Evolutionary conservation across 2,329 filamentous ascomycete species (phyloP).

Genomic region (Coniosporium tulheliwenetii): DNA sequence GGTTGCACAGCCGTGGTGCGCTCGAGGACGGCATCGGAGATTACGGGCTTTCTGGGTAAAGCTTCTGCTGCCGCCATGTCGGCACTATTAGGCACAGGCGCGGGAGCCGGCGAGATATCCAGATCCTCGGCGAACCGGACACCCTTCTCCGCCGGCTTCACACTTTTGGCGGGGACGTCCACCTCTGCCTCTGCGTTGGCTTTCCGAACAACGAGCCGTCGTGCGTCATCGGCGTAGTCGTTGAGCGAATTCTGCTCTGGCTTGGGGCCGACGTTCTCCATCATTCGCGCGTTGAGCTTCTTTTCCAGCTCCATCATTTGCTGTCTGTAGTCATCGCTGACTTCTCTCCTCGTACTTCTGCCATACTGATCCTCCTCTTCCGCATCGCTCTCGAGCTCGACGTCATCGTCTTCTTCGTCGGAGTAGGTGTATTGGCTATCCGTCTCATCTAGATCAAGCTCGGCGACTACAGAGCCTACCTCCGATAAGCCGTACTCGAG

Average conservation of each 20-base stretch:
- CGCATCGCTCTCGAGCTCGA: constrained; percentile 28
- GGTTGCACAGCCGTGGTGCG: constrained; percentile 9
- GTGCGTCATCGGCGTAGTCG: constrained; percentile 14
- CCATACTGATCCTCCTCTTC: constrained; percentile 67
- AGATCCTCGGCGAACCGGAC: constrained; percentile 67
- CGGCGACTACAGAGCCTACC: constrained; percentile 80
- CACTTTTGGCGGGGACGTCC: constrained; percentile 8
- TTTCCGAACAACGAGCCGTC: constrained; percentile 1
- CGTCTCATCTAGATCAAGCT: constrained; percentile 67
- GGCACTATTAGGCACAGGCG: constrained; percentile 11
- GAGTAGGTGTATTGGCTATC: constrained; percentile 31
- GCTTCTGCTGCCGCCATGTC: background rate
- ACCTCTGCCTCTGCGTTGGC: constrained; percentile 4
- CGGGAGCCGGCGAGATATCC: constrained; percentile 45
- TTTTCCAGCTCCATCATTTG: constrained; percentile 79
- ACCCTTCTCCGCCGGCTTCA: constrained; percentile 40
- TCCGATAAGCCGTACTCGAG: constrained; percentile 77
- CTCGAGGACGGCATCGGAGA: constrained; percentile 29
- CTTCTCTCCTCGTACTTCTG: constrained; percentile 47
- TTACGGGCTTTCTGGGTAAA: constrained; percentile 14
- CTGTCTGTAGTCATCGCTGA: constrained; percentile 60
- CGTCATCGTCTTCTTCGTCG: constrained; percentile 33
- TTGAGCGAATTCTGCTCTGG: constrained; percentile 10
- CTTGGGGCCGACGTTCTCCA: constrained; percentile 42
- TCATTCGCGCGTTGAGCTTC: constrained; percentile 46